phyloP scores from a whole-genome alignment of 805 yeast species.

The Maudiozyma barnettii region DNA sequence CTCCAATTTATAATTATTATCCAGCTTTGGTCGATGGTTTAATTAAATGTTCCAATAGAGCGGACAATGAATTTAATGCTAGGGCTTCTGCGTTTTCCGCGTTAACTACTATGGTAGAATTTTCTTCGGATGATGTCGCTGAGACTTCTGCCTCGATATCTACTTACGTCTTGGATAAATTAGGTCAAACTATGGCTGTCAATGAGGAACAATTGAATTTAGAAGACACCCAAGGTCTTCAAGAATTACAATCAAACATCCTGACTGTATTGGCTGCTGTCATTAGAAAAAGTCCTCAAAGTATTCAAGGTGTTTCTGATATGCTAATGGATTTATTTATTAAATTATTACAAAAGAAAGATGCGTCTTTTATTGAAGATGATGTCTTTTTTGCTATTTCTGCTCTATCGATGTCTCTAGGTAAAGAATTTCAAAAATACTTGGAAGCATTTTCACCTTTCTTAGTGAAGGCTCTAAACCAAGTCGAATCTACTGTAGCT shows the following conservation, averaged over 20 bases:
- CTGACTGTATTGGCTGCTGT: slow-evolving; percentile 72
- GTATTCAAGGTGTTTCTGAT: slow-evolving; percentile 64
- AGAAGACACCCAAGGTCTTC: slow-evolving; percentile 71
- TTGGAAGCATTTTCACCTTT: slow-evolving; percentile 78
- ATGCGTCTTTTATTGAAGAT: slow-evolving; percentile 74
- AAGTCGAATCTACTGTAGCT: slow-evolving; percentile 75
- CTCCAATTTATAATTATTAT: slow-evolving; percentile 69
- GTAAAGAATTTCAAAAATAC: slow-evolving; percentile 59
- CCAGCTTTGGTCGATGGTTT: slow-evolving; percentile 59
- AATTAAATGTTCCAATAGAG: slow-evolving; percentile 55
- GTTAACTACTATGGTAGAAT: slow-evolving; percentile 68
- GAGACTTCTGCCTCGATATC: slow-evolving; percentile 66
- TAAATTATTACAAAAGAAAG: slow-evolving; percentile 52
- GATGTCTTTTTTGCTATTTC: slow-evolving; percentile 89
- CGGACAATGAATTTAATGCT: slow-evolving; percentile 77
- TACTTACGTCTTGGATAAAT: slow-evolving; percentile 57
- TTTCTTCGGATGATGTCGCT: slow-evolving; percentile 61
- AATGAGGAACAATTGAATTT: slow-evolving; percentile 48
- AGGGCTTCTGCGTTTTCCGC: slow-evolving; percentile 98
- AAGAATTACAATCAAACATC: slow-evolving; percentile 78
- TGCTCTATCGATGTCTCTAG: slow-evolving; percentile 77
- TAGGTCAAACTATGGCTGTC: slow-evolving; percentile 58
- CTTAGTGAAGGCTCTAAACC: slow-evolving; percentile 66
- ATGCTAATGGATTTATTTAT: slow-evolving; percentile 75
- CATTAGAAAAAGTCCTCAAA: slow-evolving; percentile 67